Conservation (phyloP, 257 asterid species). For the Ocimum tenuiflorum region DNA sequence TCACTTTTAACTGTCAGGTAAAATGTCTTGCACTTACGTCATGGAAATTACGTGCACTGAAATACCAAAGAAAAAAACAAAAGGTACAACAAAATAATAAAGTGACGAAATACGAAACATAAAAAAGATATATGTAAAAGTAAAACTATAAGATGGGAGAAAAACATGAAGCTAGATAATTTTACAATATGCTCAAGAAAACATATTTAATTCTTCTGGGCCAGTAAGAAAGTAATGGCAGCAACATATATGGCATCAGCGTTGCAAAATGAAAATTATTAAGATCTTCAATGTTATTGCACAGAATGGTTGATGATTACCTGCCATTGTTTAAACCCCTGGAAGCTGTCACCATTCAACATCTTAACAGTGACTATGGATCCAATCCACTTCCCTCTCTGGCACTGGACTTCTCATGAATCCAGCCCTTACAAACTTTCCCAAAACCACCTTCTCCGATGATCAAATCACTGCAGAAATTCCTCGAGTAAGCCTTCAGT, state of each 20-base stretch:
- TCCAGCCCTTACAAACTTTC: constrained; percentile 36
- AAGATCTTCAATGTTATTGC: background rate
- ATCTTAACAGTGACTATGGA: constrained; percentile 35
- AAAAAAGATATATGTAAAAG: too few species aligned
- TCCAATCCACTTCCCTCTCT: constrained; percentile 15
- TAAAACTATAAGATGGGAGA: background rate
- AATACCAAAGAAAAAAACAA: too few species aligned
- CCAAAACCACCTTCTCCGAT: constrained; percentile 50
- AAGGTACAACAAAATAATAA: too few species aligned
- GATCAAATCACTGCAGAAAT: constrained; percentile 23
- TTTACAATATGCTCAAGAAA: background rate
- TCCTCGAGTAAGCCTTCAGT: constrained; percentile 32
- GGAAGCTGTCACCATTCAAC: constrained; percentile 22
- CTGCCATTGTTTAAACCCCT: constrained; percentile 42
- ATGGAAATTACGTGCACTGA: too few species aligned
- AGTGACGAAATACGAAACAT: too few species aligned
- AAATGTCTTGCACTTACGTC: too few species aligned
- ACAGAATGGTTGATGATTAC: constrained; percentile 16
- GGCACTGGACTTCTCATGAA: constrained; percentile 6
- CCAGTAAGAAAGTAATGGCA: background rate
- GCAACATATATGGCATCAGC: background rate
- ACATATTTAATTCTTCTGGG: background rate
- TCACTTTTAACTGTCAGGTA: too few species aligned
- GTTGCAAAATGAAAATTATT: background rate
- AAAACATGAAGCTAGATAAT: background rate